Percentiles rank a stretch among this genome's conserved stretches.
Evolutionary conservation across 2,329 filamentous ascomycete species (phyloP).

Genomic region (Trichoderma oligosporum): DNA sequence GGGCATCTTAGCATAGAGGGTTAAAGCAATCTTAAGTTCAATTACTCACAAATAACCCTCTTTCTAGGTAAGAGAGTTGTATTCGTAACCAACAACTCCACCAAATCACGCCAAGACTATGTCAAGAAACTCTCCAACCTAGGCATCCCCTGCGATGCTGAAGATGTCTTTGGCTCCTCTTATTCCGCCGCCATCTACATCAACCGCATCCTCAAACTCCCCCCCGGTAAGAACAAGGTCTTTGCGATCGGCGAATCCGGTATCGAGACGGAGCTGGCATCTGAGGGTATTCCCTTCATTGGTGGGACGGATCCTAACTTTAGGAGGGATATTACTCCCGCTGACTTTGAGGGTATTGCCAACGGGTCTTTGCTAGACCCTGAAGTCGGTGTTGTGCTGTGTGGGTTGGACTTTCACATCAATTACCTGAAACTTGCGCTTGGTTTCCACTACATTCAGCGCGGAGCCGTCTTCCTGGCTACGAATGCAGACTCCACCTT

Average conservation of each 20-base stretch:
- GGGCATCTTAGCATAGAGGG: background rate
- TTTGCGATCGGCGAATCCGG: slow-evolving; percentile 89
- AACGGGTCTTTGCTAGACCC: slow-evolving; percentile 74
- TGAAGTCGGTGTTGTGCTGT: slow-evolving; percentile 84
- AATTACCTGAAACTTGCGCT: slow-evolving; percentile 90
- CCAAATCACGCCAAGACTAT: slow-evolving; percentile 90
- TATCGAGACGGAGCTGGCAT: slow-evolving; percentile 80
- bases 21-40: background rate
- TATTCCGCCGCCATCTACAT: slow-evolving; percentile 97
- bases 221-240: slow-evolving; percentile 80
- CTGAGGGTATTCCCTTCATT: slow-evolving; percentile 74
- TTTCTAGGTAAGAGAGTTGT: slow-evolving; percentile 77
- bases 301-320: slow-evolving; percentile 80
- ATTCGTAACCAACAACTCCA: slow-evolving; percentile 99
- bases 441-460: slow-evolving; percentile 79
- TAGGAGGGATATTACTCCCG: slow-evolving; percentile 72
- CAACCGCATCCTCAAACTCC: slow-evolving; percentile 79
- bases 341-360: slow-evolving; percentile 76
- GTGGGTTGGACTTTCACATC: slow-evolving; percentile 87
- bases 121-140: slow-evolving; percentile 81
- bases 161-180: slow-evolving; percentile 93
- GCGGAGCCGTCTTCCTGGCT: slow-evolving; percentile 81
- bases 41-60: slow-evolving; percentile 14
- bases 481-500: slow-evolving; percentile 92
- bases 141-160: slow-evolving; percentile 72